Base-by-base conservation (phyloP, 2,329 filamentous ascomycete species). In the Pleurostoma richardsiae region DNA sequence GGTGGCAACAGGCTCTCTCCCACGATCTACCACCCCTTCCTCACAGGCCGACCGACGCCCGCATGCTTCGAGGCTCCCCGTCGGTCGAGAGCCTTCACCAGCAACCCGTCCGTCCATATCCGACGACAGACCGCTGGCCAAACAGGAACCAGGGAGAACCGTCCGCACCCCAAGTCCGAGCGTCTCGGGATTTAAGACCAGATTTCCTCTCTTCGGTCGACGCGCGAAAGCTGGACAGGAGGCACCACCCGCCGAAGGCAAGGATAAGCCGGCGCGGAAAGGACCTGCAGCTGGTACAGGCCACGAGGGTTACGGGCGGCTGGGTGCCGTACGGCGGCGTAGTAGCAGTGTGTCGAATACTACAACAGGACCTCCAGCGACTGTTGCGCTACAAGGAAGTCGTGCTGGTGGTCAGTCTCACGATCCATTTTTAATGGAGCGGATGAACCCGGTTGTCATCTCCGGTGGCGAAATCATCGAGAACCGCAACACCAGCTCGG, bases 201-300 rank as follows among this genome's bases (percentile, higher is more conserved):
- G 86, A 3, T 94, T 96, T 61, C 85, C 86, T 1, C 76, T 96
- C 45, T 95, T 96, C 57, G 74, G 84, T 6, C 80, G 86, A 53
- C 83, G 82, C 47, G 82, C 82, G 10, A 95, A 89, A 63, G 74
- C 79, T 1, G 73, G 79, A 1, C 61, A 77, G 4, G 74, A 81
- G 39, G 61, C 65, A n/a, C 50, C 66, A 8, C 64, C 64, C 26
- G 49, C 62, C 1, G 77, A 83, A n/a, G 82, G 77, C 59, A 73
- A 76, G 36, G 82, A 84, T 6, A 82, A 77, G 52, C 60, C 71
- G 6, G 50, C 71, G 28, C 79, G 86, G 29, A 92, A 90, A 64
- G 91, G 92, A 0, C 92, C 92, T 27, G 82, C 79, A 11, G 92
- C 92, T 39, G 92, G 92, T n/a, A 97, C 92, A 36, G 92, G 92